Base-by-base conservation (phyloP, 176 grass and related monocot species). In the Zoysia japonica region DNA sequence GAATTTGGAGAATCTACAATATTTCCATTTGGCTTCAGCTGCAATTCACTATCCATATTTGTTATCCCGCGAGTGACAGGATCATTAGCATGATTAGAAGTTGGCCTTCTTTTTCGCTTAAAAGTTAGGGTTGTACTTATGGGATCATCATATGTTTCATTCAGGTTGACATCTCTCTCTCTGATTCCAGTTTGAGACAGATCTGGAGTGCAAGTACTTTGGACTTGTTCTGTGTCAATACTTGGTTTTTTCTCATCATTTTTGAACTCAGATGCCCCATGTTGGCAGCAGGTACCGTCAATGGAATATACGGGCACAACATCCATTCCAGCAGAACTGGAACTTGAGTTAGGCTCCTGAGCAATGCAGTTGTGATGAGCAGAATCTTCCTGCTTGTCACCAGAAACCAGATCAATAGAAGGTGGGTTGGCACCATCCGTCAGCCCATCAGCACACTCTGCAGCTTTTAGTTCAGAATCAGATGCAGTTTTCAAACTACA, bases 41-140 rank as follows among this genome's bases (percentile, higher is more conserved):
- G 76, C 40, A 78, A 78, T 80, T 86, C 80, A 60, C 64, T 28
- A 12, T 81, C 66, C 71, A 61, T 81, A 76, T 81, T 61, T 71
- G 76, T 50, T 50, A 51, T 66, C 65, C 56, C 68, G 35, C 16
- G 70, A 61, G 56, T 82, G 59, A 45, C 11, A 84, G 76, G 59
- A 80, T 65, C 65, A 82, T 48, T 76, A 88, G 82, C 38, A 61
- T 54, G 68, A 80, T 85, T 86, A 83, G 80, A 65, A 62, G 69
- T 84, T 47, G 74, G n/a, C 54, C 85, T 89, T 74, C 85, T 83
- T 83, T 92, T 98, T 83, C 85, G 94, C 72, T 85, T 94, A 83
- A 85, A 92, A 77, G 78, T 85, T 44, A 80, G 68, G 19, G 80
- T 83, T 53, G 65, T 78, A 73, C 70, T 85, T 38, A 67, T 82